Evolutionary conservation across 78 protist species (phyloP), one percentile per base, ranked within the genome.

Genomic region (Dictyostelium capitatum): DNA sequence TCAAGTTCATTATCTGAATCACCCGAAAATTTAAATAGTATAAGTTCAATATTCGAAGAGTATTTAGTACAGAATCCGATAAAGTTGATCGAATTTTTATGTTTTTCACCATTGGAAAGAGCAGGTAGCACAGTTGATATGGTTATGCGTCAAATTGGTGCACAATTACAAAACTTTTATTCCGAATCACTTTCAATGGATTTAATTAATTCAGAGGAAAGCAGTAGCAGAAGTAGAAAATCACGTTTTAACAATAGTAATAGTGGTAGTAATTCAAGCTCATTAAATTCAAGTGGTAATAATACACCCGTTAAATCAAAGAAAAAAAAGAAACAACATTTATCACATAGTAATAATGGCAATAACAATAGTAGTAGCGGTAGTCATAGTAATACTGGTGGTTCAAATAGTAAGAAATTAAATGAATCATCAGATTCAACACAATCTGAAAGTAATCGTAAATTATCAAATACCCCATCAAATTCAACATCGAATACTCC

Each of bases 91-190:
- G 93, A 87, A 53, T 87, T 87, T 65, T 23, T 87, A 15, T 74
- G 83, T 65, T 87, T 87, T 17, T 87, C 93, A 23, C 93, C 93
- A 48, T 28, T 87, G 8, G 93, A 87, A 20, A 56, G 93, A 78
- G 93, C 84, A 17, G 93, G 93, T n/a, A 51, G 78, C 3, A 62
- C 59, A 1, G 54, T 87, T 62, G 93, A 87, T 51, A 46, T 53
- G 12, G 48, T 65, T 2, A 65, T 77, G 65, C 50, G 93, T 59
- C 70, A 77, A 50, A 87, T 87, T 23, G 80, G 74, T 48, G 64
- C 54, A 47, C 80, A 77, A 23, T 51, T 87, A 17, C 93, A 87
- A 43, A 59, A 64, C 14, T 54, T 47, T 43, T 87, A 87, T 41
- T 48, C 46, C 4, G 84, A 87, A 46, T 47, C 48, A 19, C 28